phyloP scores from a whole-genome alignment of 176 grass and related monocot genomes.

The Ananas comosus region DNA sequence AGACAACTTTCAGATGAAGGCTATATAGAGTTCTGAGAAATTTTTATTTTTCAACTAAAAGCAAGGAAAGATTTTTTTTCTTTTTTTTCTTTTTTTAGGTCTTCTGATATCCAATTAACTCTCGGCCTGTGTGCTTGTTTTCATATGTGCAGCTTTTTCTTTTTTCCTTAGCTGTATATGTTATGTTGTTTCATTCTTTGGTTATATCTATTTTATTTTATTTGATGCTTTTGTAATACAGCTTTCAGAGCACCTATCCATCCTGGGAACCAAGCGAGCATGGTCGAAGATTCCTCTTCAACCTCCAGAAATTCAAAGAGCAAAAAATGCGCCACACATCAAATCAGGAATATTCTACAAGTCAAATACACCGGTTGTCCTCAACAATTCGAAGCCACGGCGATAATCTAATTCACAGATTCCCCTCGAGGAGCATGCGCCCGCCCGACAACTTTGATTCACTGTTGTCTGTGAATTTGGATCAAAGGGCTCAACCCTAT shows the following conservation, averaged over 20 bases:
- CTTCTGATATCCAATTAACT: too few relatives aligned
- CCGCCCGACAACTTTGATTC: constrained; percentile 37
- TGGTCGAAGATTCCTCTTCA: constrained; percentile 59
- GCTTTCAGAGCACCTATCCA: constrained; percentile 82
- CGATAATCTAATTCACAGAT: constrained; percentile 33
- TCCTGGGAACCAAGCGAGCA: constrained; percentile 57
- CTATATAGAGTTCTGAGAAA: too few relatives aligned
- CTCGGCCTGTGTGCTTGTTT: too few relatives aligned
- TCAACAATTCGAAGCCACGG: constrained; percentile 30
- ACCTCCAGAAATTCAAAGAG: constrained; percentile 80
- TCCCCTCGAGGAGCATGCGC: constrained; percentile 18
- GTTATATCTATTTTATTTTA: constrained; percentile 9
- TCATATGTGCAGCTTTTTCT: too few relatives aligned
- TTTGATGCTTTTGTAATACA: constrained; percentile 28
- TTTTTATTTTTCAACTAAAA: too few relatives aligned
- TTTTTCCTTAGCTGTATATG: neutral
- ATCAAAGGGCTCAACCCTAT: constrained; percentile 58
- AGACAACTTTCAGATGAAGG: too few relatives aligned
- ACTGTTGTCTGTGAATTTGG: constrained; percentile 45
- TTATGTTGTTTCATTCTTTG: neutral
- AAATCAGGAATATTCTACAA: constrained; percentile 37
- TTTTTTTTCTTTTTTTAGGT: too few relatives aligned
- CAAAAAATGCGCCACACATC: constrained; percentile 33
- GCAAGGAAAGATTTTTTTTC: too few relatives aligned
- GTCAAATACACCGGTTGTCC: constrained; percentile 41